Base-by-base conservation (phyloP, 371 early-diverging fungal species). In the Rhizopus sp. region DNA sequence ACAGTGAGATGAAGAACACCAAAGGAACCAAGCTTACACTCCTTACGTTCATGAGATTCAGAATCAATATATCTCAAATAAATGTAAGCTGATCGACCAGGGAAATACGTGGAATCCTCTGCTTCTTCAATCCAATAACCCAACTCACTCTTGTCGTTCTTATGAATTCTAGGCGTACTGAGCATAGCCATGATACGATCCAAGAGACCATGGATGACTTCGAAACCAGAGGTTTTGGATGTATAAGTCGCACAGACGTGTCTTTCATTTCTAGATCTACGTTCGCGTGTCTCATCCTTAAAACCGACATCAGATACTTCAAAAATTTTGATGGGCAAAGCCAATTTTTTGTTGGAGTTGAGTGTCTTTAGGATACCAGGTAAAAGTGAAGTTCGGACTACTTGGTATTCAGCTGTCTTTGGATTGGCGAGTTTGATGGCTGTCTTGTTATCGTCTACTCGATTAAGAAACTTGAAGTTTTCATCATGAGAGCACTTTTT, bases 281-380 rank as follows among this genome's bases (percentile, higher is more conserved):
- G 85, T 63, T 94, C 95, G 57, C 75, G 65, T 4, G 81, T 62
- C 8, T 88, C 80, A 73, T 94, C 93, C 80, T 95, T 91, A 69
- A 93, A 78, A 23, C 94, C 94, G 37, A 99, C 92, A 69, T 99
- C 99, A 35, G 94, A 91, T 13, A 97, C 94, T 70, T 99, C 99
- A 77, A 99, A 99, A 48, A 99, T 71, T 77, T 92, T 92, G 78
- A 99, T 74, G 4, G 99, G 99, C 51, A 99, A 77, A 7, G 97
- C 82, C 51, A 89, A 83, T 64, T 91, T 91, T 76, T 90, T 92
- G 88, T 99, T 99, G 61, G 87, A 84, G 63, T 87, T 77, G 47
- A 99, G 66, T 3, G 97, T 96, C 88, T 99, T 99, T 53, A 99
- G 80, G 15, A 99, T 76, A 48, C 99, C 99, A 9, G 98, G 98